Evolutionary conservation across 306 rosid species (phyloP).

Genomic region (Castanea mollissima): DNA sequence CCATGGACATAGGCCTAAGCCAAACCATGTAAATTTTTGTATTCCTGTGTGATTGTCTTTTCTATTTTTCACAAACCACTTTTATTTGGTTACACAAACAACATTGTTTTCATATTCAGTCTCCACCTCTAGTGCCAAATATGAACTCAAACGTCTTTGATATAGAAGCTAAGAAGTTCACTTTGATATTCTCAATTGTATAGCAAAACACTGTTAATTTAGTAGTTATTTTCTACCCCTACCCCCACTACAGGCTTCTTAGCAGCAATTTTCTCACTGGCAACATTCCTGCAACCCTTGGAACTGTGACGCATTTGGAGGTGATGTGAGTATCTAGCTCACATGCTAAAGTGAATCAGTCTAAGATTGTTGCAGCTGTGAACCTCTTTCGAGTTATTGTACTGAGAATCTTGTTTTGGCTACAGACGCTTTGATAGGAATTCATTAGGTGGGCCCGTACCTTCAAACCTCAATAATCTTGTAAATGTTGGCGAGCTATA

Average conservation of each 20-base stretch:
- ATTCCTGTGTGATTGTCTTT: too few species aligned
- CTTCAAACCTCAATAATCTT: constrained; percentile 48
- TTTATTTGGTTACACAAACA: too few species aligned
- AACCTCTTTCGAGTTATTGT: neutral
- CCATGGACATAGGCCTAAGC: too few species aligned
- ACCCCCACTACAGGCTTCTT: constrained; percentile 47
- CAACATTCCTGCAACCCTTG: constrained; percentile 54
- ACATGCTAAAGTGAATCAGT: constrained; percentile 12
- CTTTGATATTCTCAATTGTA: neutral
- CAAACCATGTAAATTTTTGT: too few species aligned
- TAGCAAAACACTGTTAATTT: neutral
- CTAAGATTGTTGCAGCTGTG: neutral
- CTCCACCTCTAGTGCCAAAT: neutral
- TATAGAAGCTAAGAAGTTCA: neutral
- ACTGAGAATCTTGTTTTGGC: constrained; percentile 13
- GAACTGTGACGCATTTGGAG: constrained; percentile 40
- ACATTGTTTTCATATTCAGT: neutral
- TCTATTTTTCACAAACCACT: too few species aligned
- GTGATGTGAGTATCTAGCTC: constrained; percentile 60
- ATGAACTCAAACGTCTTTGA: neutral
- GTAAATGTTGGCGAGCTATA: constrained; percentile 37
- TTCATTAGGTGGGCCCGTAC: constrained; percentile 38
- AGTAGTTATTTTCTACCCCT: neutral
- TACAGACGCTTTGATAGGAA: constrained; percentile 62
- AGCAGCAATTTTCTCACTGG: constrained; percentile 55